Percentiles rank a stretch among this genome's conserved stretches.
These are phyloP conservation scores for Rachicladosporium sp. DNA, from an alignment of 2,329 filamentous ascomycete genomes.

Conservation along the genomic window DNA sequence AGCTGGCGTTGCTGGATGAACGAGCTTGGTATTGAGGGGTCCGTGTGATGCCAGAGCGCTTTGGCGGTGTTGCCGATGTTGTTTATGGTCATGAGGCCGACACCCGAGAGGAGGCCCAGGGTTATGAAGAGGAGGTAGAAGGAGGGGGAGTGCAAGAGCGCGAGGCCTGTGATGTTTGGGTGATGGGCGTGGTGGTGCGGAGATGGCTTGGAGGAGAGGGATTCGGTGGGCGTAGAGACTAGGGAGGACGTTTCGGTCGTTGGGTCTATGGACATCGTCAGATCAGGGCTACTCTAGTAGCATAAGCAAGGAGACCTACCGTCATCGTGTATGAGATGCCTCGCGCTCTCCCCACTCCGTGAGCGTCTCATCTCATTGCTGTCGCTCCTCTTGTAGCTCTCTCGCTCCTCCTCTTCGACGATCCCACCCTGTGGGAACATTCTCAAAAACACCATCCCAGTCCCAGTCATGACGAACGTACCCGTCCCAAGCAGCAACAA, in stretches of 20 bases:
- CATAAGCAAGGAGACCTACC: slow-evolving; percentile 41
- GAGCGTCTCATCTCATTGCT: slow-evolving; percentile 35
- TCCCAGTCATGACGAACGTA: slow-evolving; percentile 61
- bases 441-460: slow-evolving; percentile 62
- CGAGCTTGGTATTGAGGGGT: slow-evolving; percentile 56
- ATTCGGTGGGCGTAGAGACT: slow-evolving; percentile 44
- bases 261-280: slow-evolving; percentile 21
- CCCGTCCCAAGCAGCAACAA: slow-evolving; percentile 69
- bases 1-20: slow-evolving; percentile 75
- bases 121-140: slow-evolving; percentile 88
- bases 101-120: slow-evolving; percentile 81
- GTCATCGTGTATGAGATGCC: slow-evolving; percentile 35
- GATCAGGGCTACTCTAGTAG: not conserved
- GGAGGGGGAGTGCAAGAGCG: slow-evolving; percentile 56
- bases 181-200: slow-evolving; percentile 53
- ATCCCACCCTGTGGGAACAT: slow-evolving; percentile 46
- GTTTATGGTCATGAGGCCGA: slow-evolving; percentile 98
- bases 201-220: slow-evolving; percentile 43
- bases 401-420: slow-evolving; percentile 39
- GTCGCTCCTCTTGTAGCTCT: slow-evolving; percentile 17
- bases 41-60: slow-evolving; percentile 78
- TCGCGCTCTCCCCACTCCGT: slow-evolving; percentile 24
- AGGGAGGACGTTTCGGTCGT: slow-evolving; percentile 70
- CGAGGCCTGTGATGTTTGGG: slow-evolving; percentile 79
- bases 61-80: slow-evolving; percentile 85